phyloP scores from a whole-genome alignment of 177 flowering plant species.

The Telopea speciosissima region DNA sequence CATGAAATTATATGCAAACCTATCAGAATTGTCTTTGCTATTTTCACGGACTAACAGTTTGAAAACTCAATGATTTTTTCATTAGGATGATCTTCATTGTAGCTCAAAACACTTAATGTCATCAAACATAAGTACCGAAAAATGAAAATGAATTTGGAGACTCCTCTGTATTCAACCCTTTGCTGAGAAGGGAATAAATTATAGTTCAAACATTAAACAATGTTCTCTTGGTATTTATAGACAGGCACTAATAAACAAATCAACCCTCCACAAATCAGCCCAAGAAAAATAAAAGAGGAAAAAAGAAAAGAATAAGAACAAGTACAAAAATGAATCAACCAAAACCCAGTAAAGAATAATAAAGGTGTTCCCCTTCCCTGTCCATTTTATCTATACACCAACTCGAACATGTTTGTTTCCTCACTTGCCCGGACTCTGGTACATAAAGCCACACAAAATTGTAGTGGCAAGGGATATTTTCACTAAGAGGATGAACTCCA shows the following conservation, averaged over 20 bases:
- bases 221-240: constrained; percentile 20
- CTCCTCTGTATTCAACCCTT: constrained; percentile 11
- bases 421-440: neutral
- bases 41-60: too few species aligned
- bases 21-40: too few species aligned
- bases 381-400: constrained; percentile 29
- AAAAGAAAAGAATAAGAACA: constrained; percentile 9
- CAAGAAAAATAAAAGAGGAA: too few species aligned
- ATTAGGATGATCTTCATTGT: too few species aligned
- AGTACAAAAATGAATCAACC: constrained; percentile 25
- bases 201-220: constrained; percentile 11
- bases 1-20: too few species aligned
- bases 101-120: too few species aligned
- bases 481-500: neutral
- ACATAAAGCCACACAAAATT: neutral
- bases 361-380: constrained; percentile 10
- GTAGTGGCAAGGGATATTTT: neutral
- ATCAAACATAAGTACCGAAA: too few species aligned
- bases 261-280: constrained; percentile 17
- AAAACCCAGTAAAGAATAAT: constrained; percentile 17
- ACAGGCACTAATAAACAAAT: constrained; percentile 7
- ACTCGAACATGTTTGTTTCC: constrained; percentile 3
- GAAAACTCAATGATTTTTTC: too few species aligned
- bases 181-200: constrained; percentile 26
- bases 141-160: neutral